These are phyloP conservation scores for Dactylella cylindrospora DNA, from an alignment of 2,329 filamentous ascomycete species.

Conservation along the genomic window DNA sequence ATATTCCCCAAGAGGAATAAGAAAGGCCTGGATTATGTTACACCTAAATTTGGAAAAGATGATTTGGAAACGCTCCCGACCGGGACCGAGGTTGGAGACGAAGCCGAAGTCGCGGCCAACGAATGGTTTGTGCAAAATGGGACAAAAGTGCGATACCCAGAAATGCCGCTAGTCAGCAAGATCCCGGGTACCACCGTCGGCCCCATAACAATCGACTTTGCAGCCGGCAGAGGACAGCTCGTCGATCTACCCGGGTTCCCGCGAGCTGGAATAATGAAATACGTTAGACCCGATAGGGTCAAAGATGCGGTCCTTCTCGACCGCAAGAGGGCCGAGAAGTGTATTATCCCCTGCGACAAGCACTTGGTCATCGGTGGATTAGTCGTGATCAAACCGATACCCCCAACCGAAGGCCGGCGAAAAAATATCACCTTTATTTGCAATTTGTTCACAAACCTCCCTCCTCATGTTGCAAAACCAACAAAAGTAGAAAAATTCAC, in stretches of 20 bases:
- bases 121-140: slow-evolving; percentile 55
- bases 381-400: slow-evolving; percentile 78
- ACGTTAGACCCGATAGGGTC: slow-evolving; percentile 40
- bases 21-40: slow-evolving; percentile 46
- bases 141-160: slow-evolving; percentile 71
- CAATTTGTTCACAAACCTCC: slow-evolving; percentile 74
- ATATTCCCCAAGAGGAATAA: slow-evolving; percentile 77
- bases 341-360: slow-evolving; percentile 71
- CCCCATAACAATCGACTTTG: slow-evolving; percentile 89
- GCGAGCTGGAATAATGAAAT: slow-evolving; percentile 43
- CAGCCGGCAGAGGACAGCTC: slow-evolving; percentile 72
- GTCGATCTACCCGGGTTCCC: slow-evolving; percentile 75
- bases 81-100: slow-evolving; percentile 50
- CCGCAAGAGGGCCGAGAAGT: slow-evolving; percentile 71
- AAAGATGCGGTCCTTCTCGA: slow-evolving; percentile 70
- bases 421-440: slow-evolving; percentile 19
- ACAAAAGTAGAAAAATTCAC: slow-evolving; percentile 64
- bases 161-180: slow-evolving; percentile 81
- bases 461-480: slow-evolving; percentile 74
- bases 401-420: slow-evolving; percentile 51
- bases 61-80: too few species aligned
- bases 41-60: slow-evolving; percentile 8
- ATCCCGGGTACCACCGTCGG: slow-evolving; percentile 92
- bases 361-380: slow-evolving; percentile 83
- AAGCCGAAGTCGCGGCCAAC: slow-evolving; percentile 43